Evolutionary conservation across 2,329 filamentous ascomycete genomes (phyloP).

Genomic region (Neonectria magnoliae): DNA sequence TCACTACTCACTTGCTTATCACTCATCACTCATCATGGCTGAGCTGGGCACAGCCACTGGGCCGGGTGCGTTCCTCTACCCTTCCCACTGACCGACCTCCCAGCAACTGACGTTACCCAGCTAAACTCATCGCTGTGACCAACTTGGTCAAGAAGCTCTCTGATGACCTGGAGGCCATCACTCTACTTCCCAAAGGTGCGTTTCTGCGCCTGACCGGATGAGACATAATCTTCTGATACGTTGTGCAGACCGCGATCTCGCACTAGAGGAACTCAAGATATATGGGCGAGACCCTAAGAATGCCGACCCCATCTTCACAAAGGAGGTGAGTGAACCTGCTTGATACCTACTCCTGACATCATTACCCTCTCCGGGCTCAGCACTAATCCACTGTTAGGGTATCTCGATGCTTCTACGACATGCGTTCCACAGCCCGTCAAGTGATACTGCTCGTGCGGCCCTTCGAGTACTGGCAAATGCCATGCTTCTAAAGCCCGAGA

Average conservation of each 20-base stretch:
- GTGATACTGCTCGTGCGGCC: conserved; percentile 76
- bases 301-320: conserved; percentile 86
- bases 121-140: conserved; percentile 75
- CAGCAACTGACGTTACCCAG: conserved; percentile 50
- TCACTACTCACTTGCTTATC: not conserved
- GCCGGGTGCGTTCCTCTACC: conserved; percentile 49
- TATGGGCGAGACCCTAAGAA: conserved; percentile 72
- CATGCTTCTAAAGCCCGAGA: conserved; percentile 65
- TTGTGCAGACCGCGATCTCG: conserved; percentile 67
- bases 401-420: conserved; percentile 77
- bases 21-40: conserved; percentile 35
- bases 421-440: conserved; percentile 74
- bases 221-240: conserved; percentile 26
- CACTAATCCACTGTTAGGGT: conserved; percentile 63
- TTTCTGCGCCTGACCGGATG: not conserved
- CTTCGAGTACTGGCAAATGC: conserved; percentile 85
- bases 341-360: not conserved
- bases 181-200: conserved; percentile 67
- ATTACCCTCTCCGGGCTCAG: not conserved
- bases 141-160: conserved; percentile 70
- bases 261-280: conserved; percentile 75
- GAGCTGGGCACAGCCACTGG: conserved; percentile 50
- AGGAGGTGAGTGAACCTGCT: conserved; percentile 63
- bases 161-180: conserved; percentile 68
- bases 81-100: not conserved